Evolutionary conservation across 2,329 filamentous ascomycete genomes (phyloP).

Genomic region (Calonectria hawksworthii): DNA sequence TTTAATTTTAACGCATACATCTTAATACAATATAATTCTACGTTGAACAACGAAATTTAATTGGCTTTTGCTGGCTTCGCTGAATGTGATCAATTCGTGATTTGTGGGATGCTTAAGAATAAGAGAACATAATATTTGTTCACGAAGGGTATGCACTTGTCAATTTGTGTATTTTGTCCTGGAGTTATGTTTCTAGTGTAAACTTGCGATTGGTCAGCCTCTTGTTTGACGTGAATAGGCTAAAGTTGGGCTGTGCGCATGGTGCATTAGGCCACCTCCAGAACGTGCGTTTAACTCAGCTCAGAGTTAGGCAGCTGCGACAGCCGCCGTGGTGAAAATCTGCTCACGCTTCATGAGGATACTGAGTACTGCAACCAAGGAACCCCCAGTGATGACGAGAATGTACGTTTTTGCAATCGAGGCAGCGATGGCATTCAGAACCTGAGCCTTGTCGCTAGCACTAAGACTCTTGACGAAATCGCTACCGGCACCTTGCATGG

Average conservation of each 20-base stretch:
- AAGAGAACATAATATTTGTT: neutral
- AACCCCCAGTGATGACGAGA: neutral
- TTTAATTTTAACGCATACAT: conserved; percentile 5
- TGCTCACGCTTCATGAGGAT: neutral
- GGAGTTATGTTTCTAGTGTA: neutral
- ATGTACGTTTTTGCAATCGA: neutral
- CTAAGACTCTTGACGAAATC: neutral
- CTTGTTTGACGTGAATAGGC: neutral
- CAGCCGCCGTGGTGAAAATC: neutral
- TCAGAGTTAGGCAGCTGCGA: neutral
- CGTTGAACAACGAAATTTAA: neutral
- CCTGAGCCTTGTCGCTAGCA: neutral
- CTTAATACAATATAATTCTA: neutral
- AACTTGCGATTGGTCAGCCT: neutral
- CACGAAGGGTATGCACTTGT: neutral
- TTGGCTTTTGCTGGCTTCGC: neutral
- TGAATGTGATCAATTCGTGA: too few species aligned
- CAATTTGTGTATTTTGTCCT: too few species aligned
- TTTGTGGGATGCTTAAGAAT: neutral
- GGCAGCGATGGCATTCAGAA: neutral
- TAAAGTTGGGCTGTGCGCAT: neutral
- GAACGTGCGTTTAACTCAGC: neutral
- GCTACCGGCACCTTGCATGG: neutral
- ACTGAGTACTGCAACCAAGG: neutral
- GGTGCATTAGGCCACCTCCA: neutral